Percentiles rank a stretch among this genome's conserved stretches.
These are phyloP conservation scores for Graphiopsis chlorocephala DNA, from an alignment of 2,329 filamentous ascomycete genomes.

Conservation along the genomic window DNA sequence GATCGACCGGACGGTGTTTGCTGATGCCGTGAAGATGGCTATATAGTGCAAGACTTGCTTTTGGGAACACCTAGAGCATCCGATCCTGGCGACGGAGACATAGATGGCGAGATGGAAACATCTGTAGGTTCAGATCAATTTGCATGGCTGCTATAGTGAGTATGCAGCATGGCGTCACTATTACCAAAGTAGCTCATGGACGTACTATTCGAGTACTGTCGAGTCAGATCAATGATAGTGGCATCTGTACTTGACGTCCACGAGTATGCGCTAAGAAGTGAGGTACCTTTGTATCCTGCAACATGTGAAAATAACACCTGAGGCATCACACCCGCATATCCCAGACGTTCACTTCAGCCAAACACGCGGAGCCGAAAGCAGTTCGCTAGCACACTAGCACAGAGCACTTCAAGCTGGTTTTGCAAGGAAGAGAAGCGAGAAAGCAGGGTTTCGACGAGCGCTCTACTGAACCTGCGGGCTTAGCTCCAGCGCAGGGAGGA, in stretches of 20 bases:
- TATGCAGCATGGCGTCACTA: too few species aligned
- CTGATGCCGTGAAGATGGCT: slow-evolving; percentile 54
- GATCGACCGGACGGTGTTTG: slow-evolving; percentile 36
- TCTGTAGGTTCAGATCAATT: neutral
- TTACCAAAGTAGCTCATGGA: neutral
- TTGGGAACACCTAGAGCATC: slow-evolving; percentile 50
- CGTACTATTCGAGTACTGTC: neutral
- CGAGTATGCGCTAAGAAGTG: neutral
- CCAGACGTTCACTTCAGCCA: neutral
- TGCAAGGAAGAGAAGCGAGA: neutral
- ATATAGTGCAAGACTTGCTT: slow-evolving; percentile 64
- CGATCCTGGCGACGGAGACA: slow-evolving; percentile 60
- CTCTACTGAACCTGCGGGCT: neutral
- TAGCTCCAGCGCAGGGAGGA: slow-evolving; percentile 4
- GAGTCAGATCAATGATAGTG: neutral
- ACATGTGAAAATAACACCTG: neutral
- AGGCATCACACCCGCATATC: slow-evolving; percentile 1
- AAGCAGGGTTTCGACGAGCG: neutral
- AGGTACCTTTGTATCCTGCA: neutral
- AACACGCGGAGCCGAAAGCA: slow-evolving; percentile 6
- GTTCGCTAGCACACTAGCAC: neutral
- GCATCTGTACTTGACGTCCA: neutral
- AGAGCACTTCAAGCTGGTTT: neutral
- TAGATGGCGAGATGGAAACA: slow-evolving; percentile 69
- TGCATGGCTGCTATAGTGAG: too few species aligned